Percentiles rank a stretch among this genome's conserved stretches.
Evolutionary conservation across 2,329 filamentous ascomycete genomes (phyloP).

Genomic region (Alternaria angustiovoidea): DNA sequence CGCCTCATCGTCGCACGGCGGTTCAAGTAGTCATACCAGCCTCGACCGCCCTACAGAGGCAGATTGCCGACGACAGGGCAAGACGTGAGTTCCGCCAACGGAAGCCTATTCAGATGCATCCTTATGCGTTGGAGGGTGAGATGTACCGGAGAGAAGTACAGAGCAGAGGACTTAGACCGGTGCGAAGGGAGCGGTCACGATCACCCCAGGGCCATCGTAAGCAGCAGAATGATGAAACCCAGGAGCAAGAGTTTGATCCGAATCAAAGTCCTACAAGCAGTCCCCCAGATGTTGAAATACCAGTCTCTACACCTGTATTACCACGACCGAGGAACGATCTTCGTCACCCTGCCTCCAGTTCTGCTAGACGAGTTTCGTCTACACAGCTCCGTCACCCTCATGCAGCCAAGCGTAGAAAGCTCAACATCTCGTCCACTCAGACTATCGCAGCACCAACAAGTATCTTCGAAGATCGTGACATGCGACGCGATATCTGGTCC

Average conservation of each 20-base stretch:
- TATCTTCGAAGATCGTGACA: constrained; percentile 11
- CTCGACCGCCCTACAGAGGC: constrained; percentile 26
- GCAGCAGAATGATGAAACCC: constrained; percentile 34
- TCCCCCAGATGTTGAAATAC: constrained; percentile 33
- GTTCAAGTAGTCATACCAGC: constrained; percentile 44
- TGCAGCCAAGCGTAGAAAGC: constrained; percentile 32
- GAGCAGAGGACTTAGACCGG: constrained; percentile 55
- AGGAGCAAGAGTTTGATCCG: constrained; percentile 46
- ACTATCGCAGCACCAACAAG: constrained; percentile 12
- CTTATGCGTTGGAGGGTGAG: constrained; percentile 56
- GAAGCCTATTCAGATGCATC: constrained; percentile 59
- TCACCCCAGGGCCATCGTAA: constrained; percentile 33
- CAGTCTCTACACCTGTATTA: constrained; percentile 33
- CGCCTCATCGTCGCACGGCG: constrained; percentile 34
- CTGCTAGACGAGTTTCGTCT: constrained; percentile 16
- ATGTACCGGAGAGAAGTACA: constrained; percentile 54
- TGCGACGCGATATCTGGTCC: constrained; percentile 42
- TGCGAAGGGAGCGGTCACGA: constrained; percentile 45
- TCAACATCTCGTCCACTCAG: constrained; percentile 26
- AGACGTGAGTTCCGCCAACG: constrained; percentile 53
- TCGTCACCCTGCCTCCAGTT: constrained; percentile 7
- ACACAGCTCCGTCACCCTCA: constrained; percentile 25
- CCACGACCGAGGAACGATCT: constrained; percentile 17
- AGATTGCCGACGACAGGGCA: constrained; percentile 25
- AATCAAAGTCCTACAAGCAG: constrained; percentile 30